Percentiles rank a stretch among this genome's conserved stretches.
phyloP scores from a whole-genome alignment of 2,329 filamentous ascomycete species.

The Nemania sp. region DNA sequence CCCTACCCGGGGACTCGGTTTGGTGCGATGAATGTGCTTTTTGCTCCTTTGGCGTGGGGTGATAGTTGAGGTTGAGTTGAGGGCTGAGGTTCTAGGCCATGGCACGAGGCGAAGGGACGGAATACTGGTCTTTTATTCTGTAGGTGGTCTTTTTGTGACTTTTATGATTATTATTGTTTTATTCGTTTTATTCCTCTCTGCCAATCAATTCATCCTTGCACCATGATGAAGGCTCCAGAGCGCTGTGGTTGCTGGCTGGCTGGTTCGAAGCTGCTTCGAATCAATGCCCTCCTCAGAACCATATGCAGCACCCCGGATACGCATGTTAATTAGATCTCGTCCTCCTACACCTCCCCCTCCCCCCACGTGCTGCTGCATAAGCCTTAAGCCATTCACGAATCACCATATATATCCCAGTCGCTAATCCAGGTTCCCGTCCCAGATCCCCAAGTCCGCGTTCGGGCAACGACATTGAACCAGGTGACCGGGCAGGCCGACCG shows the following conservation, averaged over 20 bases:
- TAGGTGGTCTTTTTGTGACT: neutral
- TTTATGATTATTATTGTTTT: too few relatives aligned
- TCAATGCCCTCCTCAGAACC: neutral
- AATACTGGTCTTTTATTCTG: too few relatives aligned
- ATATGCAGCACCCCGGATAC: neutral
- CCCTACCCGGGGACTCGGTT: neutral
- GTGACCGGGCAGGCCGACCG: neutral
- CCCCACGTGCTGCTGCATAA: conserved; percentile 7
- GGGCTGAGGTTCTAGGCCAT: neutral
- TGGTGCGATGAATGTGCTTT: neutral
- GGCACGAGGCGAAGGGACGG: neutral
- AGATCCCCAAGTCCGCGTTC: conserved; percentile 1
- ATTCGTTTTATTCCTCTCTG: too few relatives aligned
- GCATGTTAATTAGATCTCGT: neutral
- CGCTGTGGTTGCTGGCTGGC: too few relatives aligned
- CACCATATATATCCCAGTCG: neutral
- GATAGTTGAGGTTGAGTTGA: too few relatives aligned
- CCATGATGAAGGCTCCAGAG: too few relatives aligned
- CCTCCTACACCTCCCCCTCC: too few relatives aligned
- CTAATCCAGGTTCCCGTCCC: neutral
- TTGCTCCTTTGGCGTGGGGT: neutral
- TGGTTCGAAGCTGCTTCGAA: too few relatives aligned
- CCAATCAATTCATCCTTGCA: too few relatives aligned
- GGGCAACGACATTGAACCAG: conserved; percentile 6
- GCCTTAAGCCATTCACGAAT: too few relatives aligned